Conservation (phyloP, 495 filamentous ascomycete species). For the Daldinia loculata region DNA sequence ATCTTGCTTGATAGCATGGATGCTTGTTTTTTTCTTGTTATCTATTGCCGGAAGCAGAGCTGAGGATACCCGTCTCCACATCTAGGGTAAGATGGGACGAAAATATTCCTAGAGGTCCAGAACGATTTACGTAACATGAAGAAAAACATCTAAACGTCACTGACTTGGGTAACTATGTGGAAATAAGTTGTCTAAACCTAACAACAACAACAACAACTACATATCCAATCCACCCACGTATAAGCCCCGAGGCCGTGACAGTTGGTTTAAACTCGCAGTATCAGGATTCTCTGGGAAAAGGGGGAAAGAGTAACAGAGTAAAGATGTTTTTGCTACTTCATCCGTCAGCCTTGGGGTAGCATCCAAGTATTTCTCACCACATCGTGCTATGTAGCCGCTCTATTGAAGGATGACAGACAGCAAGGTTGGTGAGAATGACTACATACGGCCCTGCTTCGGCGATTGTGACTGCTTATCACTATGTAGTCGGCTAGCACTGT, state of each 20-base stretch:
- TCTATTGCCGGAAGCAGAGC: conserved; percentile 17
- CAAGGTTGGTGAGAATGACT: conserved; percentile 25
- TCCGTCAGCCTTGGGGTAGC: background rate
- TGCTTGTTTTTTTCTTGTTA: conserved; percentile 9
- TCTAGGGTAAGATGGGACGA: conserved; percentile 28
- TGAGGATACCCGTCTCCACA: conserved; percentile 14
- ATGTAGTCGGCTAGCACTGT: conserved; percentile 23
- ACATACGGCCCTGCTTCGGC: conserved; percentile 36
- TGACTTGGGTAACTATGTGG: background rate
- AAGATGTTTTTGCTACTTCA: background rate
- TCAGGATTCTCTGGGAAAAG: background rate
- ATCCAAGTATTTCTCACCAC: conserved; percentile 13
- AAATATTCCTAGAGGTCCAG: conserved; percentile 28
- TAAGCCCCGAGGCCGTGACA: background rate
- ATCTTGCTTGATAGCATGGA: conserved; percentile 18
- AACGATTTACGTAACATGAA: background rate
- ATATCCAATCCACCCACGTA: background rate
- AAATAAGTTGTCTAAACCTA: background rate
- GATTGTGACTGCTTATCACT: conserved; percentile 25
- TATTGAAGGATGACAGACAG: conserved; percentile 25
- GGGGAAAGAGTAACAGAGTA: background rate
- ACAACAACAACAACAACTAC: no score
- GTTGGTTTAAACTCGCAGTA: background rate
- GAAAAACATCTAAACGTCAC: background rate
- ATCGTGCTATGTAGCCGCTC: background rate